Evolutionary conservation across 176 grass and related monocot genomes (phyloP).

Genomic region (Eleusine indica): DNA sequence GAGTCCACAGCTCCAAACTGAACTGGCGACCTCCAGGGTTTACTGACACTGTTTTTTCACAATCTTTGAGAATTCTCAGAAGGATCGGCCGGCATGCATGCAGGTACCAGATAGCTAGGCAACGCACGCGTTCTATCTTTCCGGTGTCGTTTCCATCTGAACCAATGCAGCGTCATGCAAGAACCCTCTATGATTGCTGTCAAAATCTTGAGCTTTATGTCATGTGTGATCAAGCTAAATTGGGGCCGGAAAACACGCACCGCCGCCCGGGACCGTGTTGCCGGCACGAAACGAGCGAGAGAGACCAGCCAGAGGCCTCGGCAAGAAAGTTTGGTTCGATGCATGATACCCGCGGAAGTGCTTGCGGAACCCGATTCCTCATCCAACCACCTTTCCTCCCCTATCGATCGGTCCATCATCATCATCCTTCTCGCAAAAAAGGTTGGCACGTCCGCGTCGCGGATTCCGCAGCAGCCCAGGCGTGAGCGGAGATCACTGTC

Average conservation of each 20-base stretch:
- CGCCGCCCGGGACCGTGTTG: not conserved
- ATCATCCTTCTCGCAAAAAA: not conserved
- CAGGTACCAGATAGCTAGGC: not conserved
- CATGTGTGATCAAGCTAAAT: not conserved
- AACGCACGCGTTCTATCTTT: not conserved
- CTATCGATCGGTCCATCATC: too few species aligned
- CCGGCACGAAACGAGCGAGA: not conserved
- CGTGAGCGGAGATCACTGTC: not conserved
- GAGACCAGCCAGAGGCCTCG: not conserved
- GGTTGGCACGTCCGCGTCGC: not conserved
- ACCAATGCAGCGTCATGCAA: not conserved
- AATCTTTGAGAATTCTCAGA: too few species aligned
- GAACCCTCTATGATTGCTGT: not conserved
- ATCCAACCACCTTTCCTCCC: not conserved
- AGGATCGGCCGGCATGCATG: too few species aligned
- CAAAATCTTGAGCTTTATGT: not conserved
- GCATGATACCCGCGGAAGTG: too few species aligned
- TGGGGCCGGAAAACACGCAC: not conserved
- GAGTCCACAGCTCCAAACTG: too few species aligned
- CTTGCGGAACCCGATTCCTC: slow-evolving; percentile 4
- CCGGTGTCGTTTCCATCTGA: not conserved
- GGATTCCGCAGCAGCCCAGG: not conserved
- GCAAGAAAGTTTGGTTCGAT: not conserved
- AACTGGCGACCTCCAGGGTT: too few species aligned
- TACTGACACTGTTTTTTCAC: too few species aligned